Conservation (phyloP, 106 monocot genomes). For the Dendrobium huoshanense region DNA sequence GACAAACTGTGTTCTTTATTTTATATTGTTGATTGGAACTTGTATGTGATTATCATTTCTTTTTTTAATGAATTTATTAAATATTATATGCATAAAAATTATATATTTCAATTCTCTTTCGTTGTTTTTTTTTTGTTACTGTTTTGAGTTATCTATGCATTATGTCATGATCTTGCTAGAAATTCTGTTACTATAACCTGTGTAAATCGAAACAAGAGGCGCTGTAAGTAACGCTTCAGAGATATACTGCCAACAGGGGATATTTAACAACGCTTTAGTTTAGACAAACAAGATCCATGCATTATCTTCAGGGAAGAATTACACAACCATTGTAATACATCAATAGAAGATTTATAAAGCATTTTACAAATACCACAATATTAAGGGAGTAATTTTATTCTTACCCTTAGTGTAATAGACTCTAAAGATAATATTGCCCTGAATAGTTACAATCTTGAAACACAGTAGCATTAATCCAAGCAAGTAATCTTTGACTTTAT, state of each 20-base stretch:
- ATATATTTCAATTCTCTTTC: background rate
- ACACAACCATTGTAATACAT: background rate
- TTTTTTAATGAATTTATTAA: too few relatives aligned
- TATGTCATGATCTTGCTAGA: too few relatives aligned
- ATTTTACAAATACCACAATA: background rate
- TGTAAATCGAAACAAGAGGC: background rate
- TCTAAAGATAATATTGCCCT: background rate
- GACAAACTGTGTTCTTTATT: too few relatives aligned
- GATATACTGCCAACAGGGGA: background rate
- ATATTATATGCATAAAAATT: too few relatives aligned
- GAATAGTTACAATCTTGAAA: background rate
- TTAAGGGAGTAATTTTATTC: background rate
- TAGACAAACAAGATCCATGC: background rate
- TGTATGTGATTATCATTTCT: too few relatives aligned
- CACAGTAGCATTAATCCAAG: background rate
- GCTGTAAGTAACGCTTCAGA: background rate
- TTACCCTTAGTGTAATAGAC: too few relatives aligned
- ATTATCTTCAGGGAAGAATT: background rate
- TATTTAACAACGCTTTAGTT: background rate
- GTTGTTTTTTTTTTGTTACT: background rate
- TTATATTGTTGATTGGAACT: too few relatives aligned
- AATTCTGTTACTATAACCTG: background rate
- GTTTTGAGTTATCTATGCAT: background rate
- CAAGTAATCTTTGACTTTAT: background rate
- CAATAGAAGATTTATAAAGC: background rate